Conservation (phyloP, 176 grass and related monocot species). For the Aegilops longissima region DNA sequence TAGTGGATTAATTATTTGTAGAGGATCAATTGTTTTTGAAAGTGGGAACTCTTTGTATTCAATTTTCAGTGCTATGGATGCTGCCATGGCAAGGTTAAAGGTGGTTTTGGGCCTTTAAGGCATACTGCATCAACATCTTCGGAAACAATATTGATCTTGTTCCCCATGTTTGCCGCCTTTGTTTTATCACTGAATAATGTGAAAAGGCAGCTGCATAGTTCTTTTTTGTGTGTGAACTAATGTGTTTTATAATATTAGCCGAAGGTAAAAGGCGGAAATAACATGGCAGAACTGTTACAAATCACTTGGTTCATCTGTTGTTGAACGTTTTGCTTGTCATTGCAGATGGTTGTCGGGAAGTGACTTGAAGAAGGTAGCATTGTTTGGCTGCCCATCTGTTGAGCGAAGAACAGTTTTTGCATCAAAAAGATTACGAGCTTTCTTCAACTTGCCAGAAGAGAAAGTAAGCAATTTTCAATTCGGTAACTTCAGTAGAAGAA, state of each 20-base stretch:
- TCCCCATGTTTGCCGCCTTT: background rate
- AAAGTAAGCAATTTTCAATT: conserved; percentile 34
- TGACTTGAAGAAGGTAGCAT: conserved; percentile 68
- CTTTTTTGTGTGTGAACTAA: background rate
- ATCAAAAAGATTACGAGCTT: conserved; percentile 63
- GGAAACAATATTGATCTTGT: background rate
- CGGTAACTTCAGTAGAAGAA: background rate
- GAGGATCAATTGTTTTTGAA: background rate
- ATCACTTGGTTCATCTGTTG: background rate
- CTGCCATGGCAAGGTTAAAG: background rate
- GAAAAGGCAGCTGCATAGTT: background rate
- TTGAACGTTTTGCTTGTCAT: conserved; percentile 7
- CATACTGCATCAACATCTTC: background rate
- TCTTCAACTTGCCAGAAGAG: conserved; percentile 82
- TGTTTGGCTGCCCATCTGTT: conserved; percentile 63
- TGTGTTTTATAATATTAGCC: background rate
- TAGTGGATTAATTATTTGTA: background rate
- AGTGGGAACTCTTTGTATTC: background rate
- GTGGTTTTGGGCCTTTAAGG: background rate
- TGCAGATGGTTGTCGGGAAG: conserved; percentile 71
- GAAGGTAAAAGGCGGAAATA: background rate
- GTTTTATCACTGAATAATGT: background rate
- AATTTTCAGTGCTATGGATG: background rate
- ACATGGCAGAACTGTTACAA: background rate
- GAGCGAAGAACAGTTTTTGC: conserved; percentile 74